Conservation (phyloP, 768 basidiomycete genomes). For the Naganishia vishniacii region DNA sequence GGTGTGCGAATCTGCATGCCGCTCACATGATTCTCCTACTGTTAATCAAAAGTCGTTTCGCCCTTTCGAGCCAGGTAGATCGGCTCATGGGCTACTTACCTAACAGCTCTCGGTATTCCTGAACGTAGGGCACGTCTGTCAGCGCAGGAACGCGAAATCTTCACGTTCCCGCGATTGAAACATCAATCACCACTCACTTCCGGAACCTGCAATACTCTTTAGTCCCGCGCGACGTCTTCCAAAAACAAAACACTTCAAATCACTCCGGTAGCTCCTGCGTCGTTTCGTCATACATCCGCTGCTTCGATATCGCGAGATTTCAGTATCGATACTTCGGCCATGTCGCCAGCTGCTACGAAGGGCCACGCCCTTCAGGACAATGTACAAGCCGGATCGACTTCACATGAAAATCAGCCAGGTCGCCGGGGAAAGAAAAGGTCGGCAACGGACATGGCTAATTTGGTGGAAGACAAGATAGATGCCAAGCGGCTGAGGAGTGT, state of each 20-base stretch:
- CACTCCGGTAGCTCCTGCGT: background rate
- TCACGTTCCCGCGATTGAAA: too few species aligned
- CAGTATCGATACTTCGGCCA: background rate
- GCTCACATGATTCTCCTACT: too few species aligned
- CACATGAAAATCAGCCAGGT: constrained; percentile 1
- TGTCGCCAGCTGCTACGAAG: background rate
- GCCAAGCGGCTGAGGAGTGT: constrained; percentile 6
- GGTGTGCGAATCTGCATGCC: too few species aligned
- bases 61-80: too few species aligned
- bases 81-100: too few species aligned
- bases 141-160: too few species aligned
- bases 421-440: constrained; percentile 1
- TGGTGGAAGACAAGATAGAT: constrained; percentile 3
- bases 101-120: too few species aligned
- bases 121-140: too few species aligned
- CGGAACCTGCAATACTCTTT: background rate
- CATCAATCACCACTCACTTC: background rate
- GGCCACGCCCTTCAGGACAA: background rate
- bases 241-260: constrained; percentile 15
- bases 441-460: background rate
- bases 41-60: too few species aligned
- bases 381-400: background rate
- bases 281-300: constrained; percentile 10
- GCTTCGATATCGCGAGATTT: background rate
- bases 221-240: constrained; percentile 14